Evolutionary conservation across 257 asterid species (phyloP).

Genomic region (Solanum medicagineum): DNA sequence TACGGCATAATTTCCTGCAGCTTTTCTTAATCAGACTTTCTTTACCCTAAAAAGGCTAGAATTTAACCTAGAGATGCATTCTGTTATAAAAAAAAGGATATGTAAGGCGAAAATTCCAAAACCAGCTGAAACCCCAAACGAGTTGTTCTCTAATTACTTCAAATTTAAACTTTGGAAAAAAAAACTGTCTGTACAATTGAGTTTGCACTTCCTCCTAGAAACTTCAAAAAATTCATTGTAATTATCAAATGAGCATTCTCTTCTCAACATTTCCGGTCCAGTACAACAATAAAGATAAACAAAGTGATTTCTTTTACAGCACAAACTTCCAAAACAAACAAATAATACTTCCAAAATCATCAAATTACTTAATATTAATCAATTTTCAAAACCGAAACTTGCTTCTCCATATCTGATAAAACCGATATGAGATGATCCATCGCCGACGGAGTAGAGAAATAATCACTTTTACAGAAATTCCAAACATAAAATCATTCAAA

Average conservation of each 20-base stretch:
- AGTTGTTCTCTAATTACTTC: neutral
- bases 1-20: neutral
- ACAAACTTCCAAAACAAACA: neutral
- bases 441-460: conserved; percentile 2
- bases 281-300: neutral
- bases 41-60: conserved; percentile 1
- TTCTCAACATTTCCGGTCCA: neutral
- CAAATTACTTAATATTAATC: too few species aligned
- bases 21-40: neutral
- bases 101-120: neutral
- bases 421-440: conserved; percentile 47
- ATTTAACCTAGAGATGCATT: conserved; percentile 9
- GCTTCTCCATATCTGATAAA: conserved; percentile 86
- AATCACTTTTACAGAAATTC: neutral
- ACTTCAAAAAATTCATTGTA: neutral
- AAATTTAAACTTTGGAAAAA: neutral
- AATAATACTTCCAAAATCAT: neutral
- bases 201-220: neutral
- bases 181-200: neutral
- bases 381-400: conserved; percentile 24
- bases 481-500: neutral
- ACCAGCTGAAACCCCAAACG: neutral
- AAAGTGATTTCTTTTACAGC: neutral
- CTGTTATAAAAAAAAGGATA: neutral
- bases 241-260: neutral